Evolutionary conservation across 805 yeast species (phyloP), one percentile per base, ranked within the genome.

Genomic region (Lachancea sp.): DNA sequence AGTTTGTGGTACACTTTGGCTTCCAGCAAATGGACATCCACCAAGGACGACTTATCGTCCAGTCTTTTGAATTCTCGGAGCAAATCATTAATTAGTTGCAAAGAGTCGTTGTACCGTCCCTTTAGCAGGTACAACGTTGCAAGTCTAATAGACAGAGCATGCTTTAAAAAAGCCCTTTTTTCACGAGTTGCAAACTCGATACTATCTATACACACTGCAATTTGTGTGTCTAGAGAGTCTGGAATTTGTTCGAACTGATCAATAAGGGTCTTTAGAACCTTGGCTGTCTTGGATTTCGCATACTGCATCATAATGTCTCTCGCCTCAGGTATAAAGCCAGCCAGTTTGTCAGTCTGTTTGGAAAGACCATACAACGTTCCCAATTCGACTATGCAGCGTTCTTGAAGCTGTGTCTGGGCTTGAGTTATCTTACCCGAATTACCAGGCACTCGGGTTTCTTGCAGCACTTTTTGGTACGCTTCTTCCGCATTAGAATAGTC

Each of bases 241-340:
- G 79, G 83, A 52, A 81, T 76, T 19, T 62, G 60, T 48, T 86
- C 90, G 57, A 86, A 79, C 50, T 78, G 70, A 58, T 91, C 98
- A 55, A 93, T 81, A 59, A 93, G 72, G 34, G 79, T 74, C 57
- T 82, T 83, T 54, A 91, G 82, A 45, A 91, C 85, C 64, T 91
- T 93, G 17, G 98, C 95, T 8, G 95, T 85, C 66, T 93, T 93
- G 13, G 96, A 85, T 68, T 93, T 93, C 38, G 98, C 96, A 58
- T 86, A 79, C 29, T 77, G 76, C 44, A 82, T 78, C 72, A 89
- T 81, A n/a, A 81, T 77, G 8, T 67, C 69, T 55, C 93, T 77
- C 0, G 95, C 81, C 34, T 78, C 73, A 11, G 79, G 72, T 32
- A 93, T 78, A 57, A 93, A 77, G 33, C 67, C 69, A 15, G 73